These are phyloP conservation scores for Cadophora sp. DNA, from an alignment of 2,329 filamentous ascomycete genomes.

Conservation along the genomic window DNA sequence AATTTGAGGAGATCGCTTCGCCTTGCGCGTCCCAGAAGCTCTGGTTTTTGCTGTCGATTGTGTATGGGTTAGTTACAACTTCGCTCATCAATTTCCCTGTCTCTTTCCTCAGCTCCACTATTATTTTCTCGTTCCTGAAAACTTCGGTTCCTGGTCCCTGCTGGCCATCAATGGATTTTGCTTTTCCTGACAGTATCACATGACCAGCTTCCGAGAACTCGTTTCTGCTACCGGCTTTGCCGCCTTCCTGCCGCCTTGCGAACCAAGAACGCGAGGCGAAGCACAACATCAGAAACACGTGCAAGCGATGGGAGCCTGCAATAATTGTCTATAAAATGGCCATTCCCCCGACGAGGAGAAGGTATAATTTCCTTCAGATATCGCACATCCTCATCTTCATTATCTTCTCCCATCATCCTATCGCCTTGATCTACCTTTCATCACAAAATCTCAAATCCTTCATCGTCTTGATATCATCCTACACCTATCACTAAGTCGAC, in stretches of 20 bases:
- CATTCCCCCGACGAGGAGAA: neutral
- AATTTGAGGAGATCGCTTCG: no score
- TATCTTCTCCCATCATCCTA: neutral
- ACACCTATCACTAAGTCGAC: conserved; percentile 1
- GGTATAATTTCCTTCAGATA: neutral
- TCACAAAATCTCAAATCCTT: neutral
- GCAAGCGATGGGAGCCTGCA: neutral
- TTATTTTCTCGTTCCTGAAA: neutral
- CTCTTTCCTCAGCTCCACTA: no score
- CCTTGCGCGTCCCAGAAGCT: no score
- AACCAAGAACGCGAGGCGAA: conserved; percentile 1
- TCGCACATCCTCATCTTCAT: neutral
- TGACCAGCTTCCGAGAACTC: neutral
- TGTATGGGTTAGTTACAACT: no score
- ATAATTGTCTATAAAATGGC: neutral
- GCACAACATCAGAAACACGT: conserved; percentile 10
- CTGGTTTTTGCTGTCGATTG: no score
- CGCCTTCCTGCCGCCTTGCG: conserved; percentile 13
- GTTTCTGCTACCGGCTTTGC: neutral
- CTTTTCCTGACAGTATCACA: neutral
- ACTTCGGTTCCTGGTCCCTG: neutral
- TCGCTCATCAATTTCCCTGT: no score
- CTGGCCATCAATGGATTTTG: neutral
- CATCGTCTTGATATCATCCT: neutral
- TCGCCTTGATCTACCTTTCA: neutral